Base-by-base conservation (phyloP, 768 basidiomycete genomes). In the Panus rudis region DNA sequence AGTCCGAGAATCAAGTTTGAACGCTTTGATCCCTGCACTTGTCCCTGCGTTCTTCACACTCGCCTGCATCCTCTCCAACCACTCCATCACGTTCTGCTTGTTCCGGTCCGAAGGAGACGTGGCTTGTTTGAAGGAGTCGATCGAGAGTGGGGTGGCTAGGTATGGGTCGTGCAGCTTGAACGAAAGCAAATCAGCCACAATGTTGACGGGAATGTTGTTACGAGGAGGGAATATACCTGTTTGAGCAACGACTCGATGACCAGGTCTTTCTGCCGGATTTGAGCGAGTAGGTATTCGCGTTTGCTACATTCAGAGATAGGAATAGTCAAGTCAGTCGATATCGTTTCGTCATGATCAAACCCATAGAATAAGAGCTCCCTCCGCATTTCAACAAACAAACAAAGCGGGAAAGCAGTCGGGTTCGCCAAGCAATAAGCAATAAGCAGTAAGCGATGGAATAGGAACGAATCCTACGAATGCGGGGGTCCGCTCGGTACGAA, bases 191-290 rank as follows among this genome's bases (percentile, higher is more conserved):
- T 24, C 35, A 26, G 19, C 20, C 4, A 4, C 22, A 17, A 3
- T 6, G 34, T 0, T 8, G 16, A 27, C 10, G 10, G 28, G 10
- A 30, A 30, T 30, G 28, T n/a, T n/a, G n/a, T n/a, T n/a, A n/a
- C n/a, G n/a, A n/a, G n/a, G n/a, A n/a, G 8, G 39, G 27, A 14
- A 12, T 70, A 12, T 25, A 81, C 86, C 69, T 90, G 86, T 58
- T 89, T 89, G 51, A 92, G 72, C 12, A 91, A 75, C 12, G 80
- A 84, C 49, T 89, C 84, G 52, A 92, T 91, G 52, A 91, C 83
- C 16, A 78, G 70, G 65, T 92, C 88, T 66, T 92, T 92, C 65
- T 92, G 88, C 42, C 81, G 75, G 50, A 92, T 81, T 58, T 91
- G 85, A 4, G 86, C 84, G 20, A 91, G 75, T 14, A 92, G 70